Conservation (phyloP, 805 yeast species). For the Yarrowia osloensis region DNA sequence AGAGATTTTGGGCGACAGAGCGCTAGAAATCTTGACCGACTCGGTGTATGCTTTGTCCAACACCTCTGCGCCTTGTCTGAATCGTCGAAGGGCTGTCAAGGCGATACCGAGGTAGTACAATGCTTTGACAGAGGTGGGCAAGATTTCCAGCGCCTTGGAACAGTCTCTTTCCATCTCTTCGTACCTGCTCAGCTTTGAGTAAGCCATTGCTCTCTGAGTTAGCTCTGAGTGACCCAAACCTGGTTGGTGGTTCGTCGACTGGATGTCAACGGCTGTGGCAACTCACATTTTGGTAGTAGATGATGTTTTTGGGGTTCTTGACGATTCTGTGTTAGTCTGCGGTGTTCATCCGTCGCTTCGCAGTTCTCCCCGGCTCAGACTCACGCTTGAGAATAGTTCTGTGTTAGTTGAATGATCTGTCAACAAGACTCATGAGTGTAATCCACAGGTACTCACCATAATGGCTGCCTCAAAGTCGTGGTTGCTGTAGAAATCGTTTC, state of each 20-base stretch:
- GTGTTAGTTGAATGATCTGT: conserved; percentile 1
- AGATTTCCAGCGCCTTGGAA: conserved; percentile 9
- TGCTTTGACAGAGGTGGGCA: conserved; percentile 7
- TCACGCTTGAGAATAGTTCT: conserved; percentile 26
- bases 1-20: conserved; percentile 9
- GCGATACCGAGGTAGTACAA: conserved; percentile 12
- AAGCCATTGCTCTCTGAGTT: conserved; percentile 24
- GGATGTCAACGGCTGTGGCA: background rate
- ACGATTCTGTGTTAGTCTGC: conserved; percentile 24
- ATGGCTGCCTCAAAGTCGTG: conserved; percentile 19
- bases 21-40: conserved; percentile 19
- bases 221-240: background rate
- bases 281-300: conserved; percentile 27
- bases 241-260: background rate
- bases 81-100: background rate
- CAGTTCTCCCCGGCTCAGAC: background rate
- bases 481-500: conserved; percentile 6
- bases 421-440: too few relatives aligned
- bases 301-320: conserved; percentile 17
- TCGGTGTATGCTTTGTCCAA: conserved; percentile 5
- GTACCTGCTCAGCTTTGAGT: conserved; percentile 5
- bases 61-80: conserved; percentile 11
- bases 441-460: background rate
- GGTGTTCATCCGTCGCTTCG: too few relatives aligned
- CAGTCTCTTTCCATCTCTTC: conserved; percentile 28